Conservation (phyloP, 257 asterid species). For the Rehmannia glutinosa region DNA sequence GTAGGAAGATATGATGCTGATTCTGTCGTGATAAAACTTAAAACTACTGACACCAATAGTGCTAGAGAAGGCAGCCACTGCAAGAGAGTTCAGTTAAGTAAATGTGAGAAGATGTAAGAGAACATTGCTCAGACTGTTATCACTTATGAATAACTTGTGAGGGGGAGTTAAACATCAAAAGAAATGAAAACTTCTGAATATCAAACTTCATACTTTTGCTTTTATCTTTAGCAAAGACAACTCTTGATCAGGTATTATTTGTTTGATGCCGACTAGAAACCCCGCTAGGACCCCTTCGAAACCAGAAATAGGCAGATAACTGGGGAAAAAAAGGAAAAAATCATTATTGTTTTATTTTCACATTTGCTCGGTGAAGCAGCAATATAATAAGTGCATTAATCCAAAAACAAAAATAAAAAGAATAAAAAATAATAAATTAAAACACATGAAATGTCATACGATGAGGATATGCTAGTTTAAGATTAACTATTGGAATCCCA, state of each 20-base stretch:
- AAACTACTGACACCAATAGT: conserved; percentile 44
- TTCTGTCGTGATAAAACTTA: conserved; percentile 60
- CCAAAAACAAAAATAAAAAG: no score
- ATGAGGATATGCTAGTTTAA: no score
- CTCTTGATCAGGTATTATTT: conserved; percentile 87
- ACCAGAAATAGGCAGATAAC: conserved; percentile 89
- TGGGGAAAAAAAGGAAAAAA: conserved; percentile 22
- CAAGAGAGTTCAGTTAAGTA: conserved; percentile 27
- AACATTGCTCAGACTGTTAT: neutral
- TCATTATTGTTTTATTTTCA: conserved; percentile 6
- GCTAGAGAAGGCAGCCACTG: conserved; percentile 95
- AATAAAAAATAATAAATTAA: no score
- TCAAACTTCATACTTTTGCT: conserved; percentile 62
- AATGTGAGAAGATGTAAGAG: conserved; percentile 7
- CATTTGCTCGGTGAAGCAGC: no score
- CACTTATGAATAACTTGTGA: neutral
- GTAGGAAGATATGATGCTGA: conserved; percentile 70
- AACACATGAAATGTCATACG: no score
- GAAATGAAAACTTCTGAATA: neutral
- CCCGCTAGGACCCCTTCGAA: conserved; percentile 91
- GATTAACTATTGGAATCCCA: no score
- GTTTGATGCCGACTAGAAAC: conserved; percentile 87
- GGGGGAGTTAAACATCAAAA: neutral
- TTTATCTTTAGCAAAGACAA: conserved; percentile 56
- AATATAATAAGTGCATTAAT: no score